A percentile compares a stretch with the other conserved stretches of the same genome.
Conservation (phyloP, 192 early-diverging fungal species). For the Gaertneriomyces semiglobifer region DNA sequence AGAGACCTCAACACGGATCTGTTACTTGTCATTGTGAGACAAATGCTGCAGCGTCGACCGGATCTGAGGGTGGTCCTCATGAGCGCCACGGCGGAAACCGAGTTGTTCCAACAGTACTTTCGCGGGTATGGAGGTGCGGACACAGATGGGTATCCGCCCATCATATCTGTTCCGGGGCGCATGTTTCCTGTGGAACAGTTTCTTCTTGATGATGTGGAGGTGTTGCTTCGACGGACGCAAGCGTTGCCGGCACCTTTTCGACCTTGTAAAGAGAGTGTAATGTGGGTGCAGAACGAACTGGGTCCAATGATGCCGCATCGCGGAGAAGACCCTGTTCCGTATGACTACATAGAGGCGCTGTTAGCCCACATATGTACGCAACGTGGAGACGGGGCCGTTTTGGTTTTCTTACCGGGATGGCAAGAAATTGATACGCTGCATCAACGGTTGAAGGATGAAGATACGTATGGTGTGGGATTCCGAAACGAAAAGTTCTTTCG, state of each 20-base stretch:
- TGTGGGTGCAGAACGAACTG: slow-evolving; percentile 23
- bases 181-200: slow-evolving; percentile 50
- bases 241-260: slow-evolving; percentile 15
- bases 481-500: slow-evolving; percentile 24
- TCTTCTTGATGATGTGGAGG: slow-evolving; percentile 63
- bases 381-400: slow-evolving; percentile 57
- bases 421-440: slow-evolving; percentile 65
- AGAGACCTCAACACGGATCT: slow-evolving; percentile 75
- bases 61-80: slow-evolving; percentile 80
- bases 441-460: slow-evolving; percentile 46
- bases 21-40: slow-evolving; percentile 70
- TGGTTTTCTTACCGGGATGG: slow-evolving; percentile 67
- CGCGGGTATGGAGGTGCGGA: slow-evolving; percentile 22
- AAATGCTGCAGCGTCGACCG: slow-evolving; percentile 48
- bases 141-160: slow-evolving; percentile 18
- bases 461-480: slow-evolving; percentile 51
- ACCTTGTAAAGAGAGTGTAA: slow-evolving; percentile 13
- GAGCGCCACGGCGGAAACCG: slow-evolving; percentile 86
- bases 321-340: slow-evolving; percentile 38
- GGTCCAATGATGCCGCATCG: slow-evolving; percentile 17
- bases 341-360: slow-evolving; percentile 54
- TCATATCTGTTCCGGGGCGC: slow-evolving; percentile 61
- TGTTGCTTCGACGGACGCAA: slow-evolving; percentile 16
- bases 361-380: slow-evolving; percentile 51
- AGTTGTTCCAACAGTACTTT: slow-evolving; percentile 77